Percentiles rank a stretch among this genome's conserved stretches.
Evolutionary conservation across 2,329 filamentous ascomycete genomes (phyloP).

Genomic region (Neoarthrinium moseri): DNA sequence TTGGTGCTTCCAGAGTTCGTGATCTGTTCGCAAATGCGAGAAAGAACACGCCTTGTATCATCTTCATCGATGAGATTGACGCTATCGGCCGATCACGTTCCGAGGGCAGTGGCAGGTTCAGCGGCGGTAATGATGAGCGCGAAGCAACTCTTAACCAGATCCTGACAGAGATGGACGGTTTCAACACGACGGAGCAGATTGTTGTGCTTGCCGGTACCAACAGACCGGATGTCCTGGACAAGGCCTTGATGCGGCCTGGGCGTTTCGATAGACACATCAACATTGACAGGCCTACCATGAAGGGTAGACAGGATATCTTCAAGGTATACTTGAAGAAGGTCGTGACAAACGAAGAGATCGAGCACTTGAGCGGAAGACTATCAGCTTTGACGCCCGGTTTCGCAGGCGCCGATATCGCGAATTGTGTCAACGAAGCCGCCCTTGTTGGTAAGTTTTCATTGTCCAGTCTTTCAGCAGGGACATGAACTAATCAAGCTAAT

Average conservation of each 20-base stretch:
- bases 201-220: conserved; percentile 97
- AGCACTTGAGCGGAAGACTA: conserved; percentile 83
- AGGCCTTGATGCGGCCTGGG: conserved; percentile 92
- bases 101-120: conserved; percentile 73
- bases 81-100: conserved; percentile 89
- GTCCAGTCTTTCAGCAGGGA: neutral
- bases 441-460: conserved; percentile 75
- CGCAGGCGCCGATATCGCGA: conserved; percentile 96
- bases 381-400: conserved; percentile 94
- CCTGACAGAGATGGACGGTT: conserved; percentile 98
- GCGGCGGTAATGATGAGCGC: conserved; percentile 93
- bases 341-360: conserved; percentile 85
- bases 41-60: conserved; percentile 96
- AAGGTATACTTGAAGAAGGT: conserved; percentile 92
- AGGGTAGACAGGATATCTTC: conserved; percentile 94
- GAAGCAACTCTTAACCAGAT: conserved; percentile 98
- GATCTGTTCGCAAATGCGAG: conserved; percentile 92
- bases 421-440: conserved; percentile 96
- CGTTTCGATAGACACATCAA: conserved; percentile 96
- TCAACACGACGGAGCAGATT: conserved; percentile 95
- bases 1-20: conserved; percentile 90
- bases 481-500: conserved; percentile 37
- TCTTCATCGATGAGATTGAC: conserved; percentile 99
- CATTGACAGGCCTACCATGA: conserved; percentile 95
- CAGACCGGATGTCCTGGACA: conserved; percentile 89